phyloP scores from a whole-genome alignment of 73 alveolate genomes.

The Paraurostyla sp. region DNA sequence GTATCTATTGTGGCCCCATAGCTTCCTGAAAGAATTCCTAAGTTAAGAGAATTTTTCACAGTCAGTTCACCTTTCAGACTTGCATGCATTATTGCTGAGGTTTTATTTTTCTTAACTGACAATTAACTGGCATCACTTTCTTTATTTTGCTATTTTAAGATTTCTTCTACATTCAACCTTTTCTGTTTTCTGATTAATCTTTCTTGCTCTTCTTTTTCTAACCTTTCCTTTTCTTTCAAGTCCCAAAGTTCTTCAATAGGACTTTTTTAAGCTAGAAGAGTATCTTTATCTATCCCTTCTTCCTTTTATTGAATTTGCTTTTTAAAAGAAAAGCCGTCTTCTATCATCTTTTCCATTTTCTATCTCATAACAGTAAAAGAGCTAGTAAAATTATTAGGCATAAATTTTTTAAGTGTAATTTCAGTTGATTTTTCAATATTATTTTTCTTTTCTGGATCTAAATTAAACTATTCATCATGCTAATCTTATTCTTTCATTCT shows the following conservation, averaged over 20 bases:
- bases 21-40: not conserved
- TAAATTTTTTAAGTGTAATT: slow-evolving; percentile 8
- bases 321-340: slow-evolving; percentile 37
- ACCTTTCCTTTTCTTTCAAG: slow-evolving; percentile 13
- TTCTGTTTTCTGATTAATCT: not conserved
- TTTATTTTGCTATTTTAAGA: not conserved
- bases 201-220: not conserved
- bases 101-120: not conserved
- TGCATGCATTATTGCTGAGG: not conserved
- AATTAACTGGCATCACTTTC: not conserved
- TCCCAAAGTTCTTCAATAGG: not conserved
- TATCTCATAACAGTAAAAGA: slow-evolving; percentile 43
- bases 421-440: slow-evolving; percentile 39
- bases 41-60: not conserved
- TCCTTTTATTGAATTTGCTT: not conserved
- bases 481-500: not conserved
- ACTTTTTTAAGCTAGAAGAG: not conserved
- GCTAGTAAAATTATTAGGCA: slow-evolving; percentile 41
- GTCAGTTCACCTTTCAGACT: not conserved
- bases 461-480: not conserved
- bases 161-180: not conserved
- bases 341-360: slow-evolving; percentile 31
- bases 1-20: not conserved
- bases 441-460: slow-evolving; percentile 32
- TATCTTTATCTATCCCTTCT: not conserved